A percentile compares a stretch with the other conserved stretches of the same genome.
Conservation (phyloP, 495 filamentous ascomycete genomes). For the Tricharina praecox region DNA sequence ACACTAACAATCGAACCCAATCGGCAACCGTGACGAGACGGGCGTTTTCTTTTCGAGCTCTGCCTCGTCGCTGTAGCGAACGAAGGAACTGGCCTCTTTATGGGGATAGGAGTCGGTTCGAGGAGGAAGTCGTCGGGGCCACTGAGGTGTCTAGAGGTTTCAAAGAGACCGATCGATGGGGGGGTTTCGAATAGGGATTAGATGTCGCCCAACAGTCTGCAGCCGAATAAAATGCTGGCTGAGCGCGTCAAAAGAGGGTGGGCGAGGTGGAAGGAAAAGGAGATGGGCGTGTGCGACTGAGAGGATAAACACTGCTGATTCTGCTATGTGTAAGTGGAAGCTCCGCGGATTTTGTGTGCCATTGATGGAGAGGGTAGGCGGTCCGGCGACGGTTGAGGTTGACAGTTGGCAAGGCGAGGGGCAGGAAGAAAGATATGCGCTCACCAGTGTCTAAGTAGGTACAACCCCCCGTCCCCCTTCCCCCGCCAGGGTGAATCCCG, state of each 20-base stretch:
- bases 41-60: background rate
- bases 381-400: background rate
- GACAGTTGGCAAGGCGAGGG: slow-evolving; percentile 1
- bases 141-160: background rate
- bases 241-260: background rate
- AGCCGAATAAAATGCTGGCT: background rate
- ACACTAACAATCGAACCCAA: background rate
- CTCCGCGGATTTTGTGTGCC: background rate
- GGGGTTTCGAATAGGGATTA: background rate
- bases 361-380: background rate
- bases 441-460: slow-evolving; percentile 2
- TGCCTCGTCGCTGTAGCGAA: background rate
- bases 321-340: slow-evolving; percentile 3
- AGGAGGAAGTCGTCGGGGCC: background rate
- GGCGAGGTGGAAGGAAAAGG: background rate
- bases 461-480: background rate
- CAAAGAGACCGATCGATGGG: too few species aligned
- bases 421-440: slow-evolving; percentile 5
- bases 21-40: background rate
- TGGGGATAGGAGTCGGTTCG: background rate
- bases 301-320: too few species aligned
- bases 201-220: background rate
- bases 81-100: background rate
- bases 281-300: too few species aligned
- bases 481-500: background rate